Evolutionary conservation across 2,329 filamentous ascomycete genomes (phyloP).

Genomic region (Nigrospora osmanthi): DNA sequence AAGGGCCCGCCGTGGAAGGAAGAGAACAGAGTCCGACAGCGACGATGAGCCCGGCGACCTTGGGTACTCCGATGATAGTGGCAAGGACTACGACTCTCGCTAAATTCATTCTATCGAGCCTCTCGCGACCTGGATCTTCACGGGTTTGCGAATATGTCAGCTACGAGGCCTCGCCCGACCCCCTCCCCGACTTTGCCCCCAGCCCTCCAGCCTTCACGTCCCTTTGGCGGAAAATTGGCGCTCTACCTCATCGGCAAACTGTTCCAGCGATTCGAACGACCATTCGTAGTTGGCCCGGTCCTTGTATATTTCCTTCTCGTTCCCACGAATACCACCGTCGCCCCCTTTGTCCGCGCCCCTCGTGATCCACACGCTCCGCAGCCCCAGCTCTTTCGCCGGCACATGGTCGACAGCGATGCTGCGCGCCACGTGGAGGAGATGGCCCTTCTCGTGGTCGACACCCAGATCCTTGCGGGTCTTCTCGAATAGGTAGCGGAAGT

Average conservation of each 20-base stretch:
- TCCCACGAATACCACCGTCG: neutral
- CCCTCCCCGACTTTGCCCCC: no score
- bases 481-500: conserved; percentile 58
- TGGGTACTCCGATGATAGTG: no score
- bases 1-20: conserved; percentile 1
- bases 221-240: no score
- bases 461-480: conserved; percentile 47
- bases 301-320: no score
- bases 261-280: no score
- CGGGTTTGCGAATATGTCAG: neutral
- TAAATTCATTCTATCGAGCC: no score
- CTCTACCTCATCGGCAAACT: no score
- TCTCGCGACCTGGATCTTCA: neutral
- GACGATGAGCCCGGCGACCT: neutral
- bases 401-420: conserved; percentile 61
- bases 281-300: no score
- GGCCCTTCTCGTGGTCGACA: conserved; percentile 34
- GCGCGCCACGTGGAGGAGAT: conserved; percentile 62
- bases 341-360: conserved; percentile 32
- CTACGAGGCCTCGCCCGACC: no score
- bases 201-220: no score
- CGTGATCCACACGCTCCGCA: conserved; percentile 60
- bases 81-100: no score
- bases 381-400: conserved; percentile 51
- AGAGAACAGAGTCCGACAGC: conserved; percentile 5